These are phyloP conservation scores for Fraxinus floribunda DNA, from an alignment of 305 asterid species.

Conservation along the genomic window DNA sequence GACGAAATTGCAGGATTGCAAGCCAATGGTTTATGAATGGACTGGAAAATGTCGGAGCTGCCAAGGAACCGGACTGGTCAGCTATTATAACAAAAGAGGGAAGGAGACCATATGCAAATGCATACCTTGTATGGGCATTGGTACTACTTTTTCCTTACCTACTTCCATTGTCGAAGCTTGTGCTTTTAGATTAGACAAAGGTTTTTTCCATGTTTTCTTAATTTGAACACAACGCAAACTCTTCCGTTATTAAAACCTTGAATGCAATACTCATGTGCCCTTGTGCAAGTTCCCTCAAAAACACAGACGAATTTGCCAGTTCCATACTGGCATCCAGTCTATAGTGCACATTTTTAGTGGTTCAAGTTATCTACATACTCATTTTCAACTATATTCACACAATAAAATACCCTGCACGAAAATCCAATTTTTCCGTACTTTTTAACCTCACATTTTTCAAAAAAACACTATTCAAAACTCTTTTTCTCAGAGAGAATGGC, in stretches of 20 bases:
- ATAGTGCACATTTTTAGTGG: not conserved
- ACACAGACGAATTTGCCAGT: not conserved
- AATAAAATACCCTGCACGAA: too few species aligned
- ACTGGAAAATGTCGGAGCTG: constrained; percentile 93
- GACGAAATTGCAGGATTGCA: constrained; percentile 66
- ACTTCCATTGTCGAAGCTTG: not conserved
- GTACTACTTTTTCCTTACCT: constrained; percentile 29
- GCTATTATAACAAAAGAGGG: constrained; percentile 80
- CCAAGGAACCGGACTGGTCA: constrained; percentile 84
- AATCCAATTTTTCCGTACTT: too few species aligned
- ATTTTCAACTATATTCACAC: too few species aligned
- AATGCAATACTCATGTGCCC: not conserved
- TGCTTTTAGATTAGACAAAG: not conserved
- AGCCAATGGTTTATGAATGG: constrained; percentile 90
- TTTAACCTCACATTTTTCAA: not conserved
- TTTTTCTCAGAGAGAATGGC: too few species aligned
- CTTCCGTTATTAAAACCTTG: not conserved
- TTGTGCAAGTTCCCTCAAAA: not conserved
- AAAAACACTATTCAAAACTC: too few species aligned
- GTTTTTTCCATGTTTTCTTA: not conserved
- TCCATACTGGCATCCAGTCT: not conserved
- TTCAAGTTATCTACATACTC: not conserved
- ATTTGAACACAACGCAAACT: not conserved
- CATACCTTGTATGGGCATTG: constrained; percentile 88
- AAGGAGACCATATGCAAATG: constrained; percentile 87